These are phyloP conservation scores for Citrus medica DNA, from an alignment of 345 rosid species.

Conservation along the genomic window DNA sequence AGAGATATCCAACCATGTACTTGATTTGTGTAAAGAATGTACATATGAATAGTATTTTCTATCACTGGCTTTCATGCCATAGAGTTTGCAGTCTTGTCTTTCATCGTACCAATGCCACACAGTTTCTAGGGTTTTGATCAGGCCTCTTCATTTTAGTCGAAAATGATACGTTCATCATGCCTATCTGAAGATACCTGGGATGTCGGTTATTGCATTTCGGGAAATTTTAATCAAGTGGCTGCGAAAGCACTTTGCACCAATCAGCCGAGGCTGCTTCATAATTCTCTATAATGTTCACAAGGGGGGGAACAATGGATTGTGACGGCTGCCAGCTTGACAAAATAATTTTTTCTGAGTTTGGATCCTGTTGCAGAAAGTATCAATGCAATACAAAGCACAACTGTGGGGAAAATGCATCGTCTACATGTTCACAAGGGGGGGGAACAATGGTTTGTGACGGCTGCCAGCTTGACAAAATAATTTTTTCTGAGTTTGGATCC, in stretches of 20 bases:
- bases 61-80: constrained; percentile 13
- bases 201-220: not conserved
- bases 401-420: not conserved
- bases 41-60: constrained; percentile 13
- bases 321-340: not conserved
- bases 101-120: constrained; percentile 5
- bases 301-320: not conserved
- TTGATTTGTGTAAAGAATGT: constrained; percentile 30
- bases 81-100: constrained; percentile 3
- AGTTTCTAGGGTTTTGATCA: not conserved
- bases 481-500: not conserved
- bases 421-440: not conserved
- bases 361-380: not conserved
- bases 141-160: not conserved
- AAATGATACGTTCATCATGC: not conserved
- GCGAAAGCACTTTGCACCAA: not conserved
- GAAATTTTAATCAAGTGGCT: not conserved
- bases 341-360: not conserved
- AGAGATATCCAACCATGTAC: constrained; percentile 59
- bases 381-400: not conserved
- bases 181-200: not conserved
- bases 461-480: too few relatives aligned
- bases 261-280: not conserved
- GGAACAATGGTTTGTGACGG: not conserved
- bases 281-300: not conserved